Conservation (phyloP, 257 asterid species). For the Salvia splendens region DNA sequence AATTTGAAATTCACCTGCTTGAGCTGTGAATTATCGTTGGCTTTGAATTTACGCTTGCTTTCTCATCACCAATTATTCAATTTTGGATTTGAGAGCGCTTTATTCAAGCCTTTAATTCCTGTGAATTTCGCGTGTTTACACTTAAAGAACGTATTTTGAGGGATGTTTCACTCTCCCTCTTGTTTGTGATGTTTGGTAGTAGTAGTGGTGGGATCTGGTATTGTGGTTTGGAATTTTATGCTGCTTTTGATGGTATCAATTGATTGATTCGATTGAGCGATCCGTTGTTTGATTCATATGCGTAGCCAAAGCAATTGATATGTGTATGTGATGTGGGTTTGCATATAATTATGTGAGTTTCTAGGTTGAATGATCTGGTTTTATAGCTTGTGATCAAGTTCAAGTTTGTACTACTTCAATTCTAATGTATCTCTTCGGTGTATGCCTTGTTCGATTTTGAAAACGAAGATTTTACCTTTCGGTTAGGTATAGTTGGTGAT, state of each 20-base stretch:
- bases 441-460: neutral
- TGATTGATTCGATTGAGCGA: conserved; percentile 2
- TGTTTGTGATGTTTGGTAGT: neutral
- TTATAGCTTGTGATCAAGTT: conserved; percentile 20
- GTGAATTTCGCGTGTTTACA: neutral
- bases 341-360: conserved; percentile 3
- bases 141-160: neutral
- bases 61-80: neutral
- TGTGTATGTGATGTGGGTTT: neutral
- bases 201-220: conserved; percentile 15
- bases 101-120: neutral
- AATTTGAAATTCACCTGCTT: neutral
- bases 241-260: neutral
- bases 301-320: neutral
- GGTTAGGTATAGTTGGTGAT: neutral
- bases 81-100: neutral
- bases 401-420: neutral
- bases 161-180: neutral
- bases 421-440: neutral
- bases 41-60: neutral
- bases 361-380: neutral
- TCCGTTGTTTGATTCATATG: neutral
- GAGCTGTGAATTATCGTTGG: neutral
- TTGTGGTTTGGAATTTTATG: neutral
- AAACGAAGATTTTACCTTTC: neutral